phyloP scores from a whole-genome alignment of 2,329 filamentous ascomycete genomes.

The Scolecobasidium constrictum region DNA sequence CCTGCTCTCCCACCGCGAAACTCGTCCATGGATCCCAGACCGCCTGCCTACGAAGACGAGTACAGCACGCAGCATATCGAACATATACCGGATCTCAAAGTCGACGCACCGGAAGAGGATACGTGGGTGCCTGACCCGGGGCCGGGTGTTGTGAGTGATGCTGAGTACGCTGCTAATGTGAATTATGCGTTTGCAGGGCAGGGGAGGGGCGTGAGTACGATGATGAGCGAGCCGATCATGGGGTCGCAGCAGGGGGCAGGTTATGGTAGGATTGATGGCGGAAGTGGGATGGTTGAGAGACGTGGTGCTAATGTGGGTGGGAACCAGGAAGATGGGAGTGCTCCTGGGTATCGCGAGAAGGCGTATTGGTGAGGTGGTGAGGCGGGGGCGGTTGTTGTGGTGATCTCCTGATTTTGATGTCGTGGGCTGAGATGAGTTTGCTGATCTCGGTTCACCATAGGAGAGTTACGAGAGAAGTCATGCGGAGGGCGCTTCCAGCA shows the following conservation, averaged over 20 bases:
- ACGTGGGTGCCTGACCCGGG: background rate
- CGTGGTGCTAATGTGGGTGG: no score
- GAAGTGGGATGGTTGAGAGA: no score
- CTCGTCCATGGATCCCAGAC: background rate
- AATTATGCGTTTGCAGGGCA: background rate
- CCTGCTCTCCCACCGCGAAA: no score
- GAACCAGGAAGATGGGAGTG: no score
- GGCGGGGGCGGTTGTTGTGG: no score
- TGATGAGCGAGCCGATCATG: background rate
- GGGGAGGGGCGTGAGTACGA: background rate
- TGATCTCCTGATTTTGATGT: no score
- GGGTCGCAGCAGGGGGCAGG: background rate
- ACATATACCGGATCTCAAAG: background rate
- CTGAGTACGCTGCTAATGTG: slow-evolving; percentile 10
- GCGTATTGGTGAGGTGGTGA: no score
- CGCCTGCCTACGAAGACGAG: background rate
- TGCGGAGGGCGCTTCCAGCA: no score
- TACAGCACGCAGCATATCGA: background rate
- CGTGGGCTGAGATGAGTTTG: no score
- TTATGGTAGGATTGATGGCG: background rate
- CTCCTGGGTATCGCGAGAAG: no score
- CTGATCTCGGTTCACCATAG: no score
- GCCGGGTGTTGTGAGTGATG: slow-evolving; percentile 25
- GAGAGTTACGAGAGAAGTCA: no score
- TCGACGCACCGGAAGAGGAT: background rate